Evolutionary conservation across 768 basidiomycete genomes (phyloP).

Genomic region (Mycena vulgaris): DNA sequence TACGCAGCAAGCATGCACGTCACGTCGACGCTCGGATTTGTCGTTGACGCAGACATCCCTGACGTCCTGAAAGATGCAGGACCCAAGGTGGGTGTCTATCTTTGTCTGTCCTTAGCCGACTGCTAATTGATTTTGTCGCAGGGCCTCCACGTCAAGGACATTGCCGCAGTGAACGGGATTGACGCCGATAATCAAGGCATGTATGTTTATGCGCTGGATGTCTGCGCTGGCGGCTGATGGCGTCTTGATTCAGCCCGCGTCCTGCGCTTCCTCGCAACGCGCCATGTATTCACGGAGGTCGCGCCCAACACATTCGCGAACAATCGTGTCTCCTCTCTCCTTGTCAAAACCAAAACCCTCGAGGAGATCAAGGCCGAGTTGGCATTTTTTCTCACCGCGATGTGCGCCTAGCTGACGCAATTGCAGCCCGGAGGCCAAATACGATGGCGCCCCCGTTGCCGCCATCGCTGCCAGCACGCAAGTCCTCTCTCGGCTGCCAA

Average conservation of each 20-base stretch:
- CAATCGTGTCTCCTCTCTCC: slow-evolving; percentile 52
- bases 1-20: slow-evolving; percentile 40
- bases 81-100: slow-evolving; percentile 14
- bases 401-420: neutral
- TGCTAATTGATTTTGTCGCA: slow-evolving; percentile 22
- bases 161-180: slow-evolving; percentile 47
- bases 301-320: slow-evolving; percentile 53
- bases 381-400: neutral
- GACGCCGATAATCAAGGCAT: slow-evolving; percentile 52
- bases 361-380: slow-evolving; percentile 51
- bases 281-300: slow-evolving; percentile 55
- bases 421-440: slow-evolving; percentile 36
- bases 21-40: slow-evolving; percentile 44
- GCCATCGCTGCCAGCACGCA: slow-evolving; percentile 36
- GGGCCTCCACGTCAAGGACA: slow-evolving; percentile 56
- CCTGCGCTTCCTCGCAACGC: slow-evolving; percentile 53
- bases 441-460: slow-evolving; percentile 33
- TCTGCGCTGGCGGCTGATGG: neutral
- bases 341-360: slow-evolving; percentile 48
- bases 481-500: neutral
- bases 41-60: slow-evolving; percentile 53
- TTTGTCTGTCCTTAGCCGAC: slow-evolving; percentile 4
- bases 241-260: slow-evolving; percentile 44
- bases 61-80: slow-evolving; percentile 56
- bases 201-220: slow-evolving; percentile 2